Evolutionary conservation across 148 eudicot genomes (phyloP).

Genomic region (Mesembryanthemum crystallinum): DNA sequence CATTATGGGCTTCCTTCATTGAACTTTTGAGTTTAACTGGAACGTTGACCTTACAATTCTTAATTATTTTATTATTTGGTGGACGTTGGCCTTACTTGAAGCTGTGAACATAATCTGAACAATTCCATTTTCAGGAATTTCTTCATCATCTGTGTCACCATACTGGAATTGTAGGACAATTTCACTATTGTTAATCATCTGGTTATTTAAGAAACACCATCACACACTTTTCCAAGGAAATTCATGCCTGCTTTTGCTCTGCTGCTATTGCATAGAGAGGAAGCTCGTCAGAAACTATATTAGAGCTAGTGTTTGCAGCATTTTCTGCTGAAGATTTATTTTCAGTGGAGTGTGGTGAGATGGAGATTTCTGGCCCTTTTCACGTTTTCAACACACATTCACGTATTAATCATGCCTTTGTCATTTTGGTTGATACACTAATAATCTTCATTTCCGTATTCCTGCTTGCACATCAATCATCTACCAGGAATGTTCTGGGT

Average conservation of each 20-base stretch:
- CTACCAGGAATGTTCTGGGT: too few relatives aligned
- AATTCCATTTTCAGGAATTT: not conserved
- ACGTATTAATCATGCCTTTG: not conserved
- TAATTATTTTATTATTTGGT: not conserved
- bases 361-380: not conserved
- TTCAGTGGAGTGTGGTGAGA: not conserved
- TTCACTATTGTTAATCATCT: not conserved
- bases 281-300: too few relatives aligned
- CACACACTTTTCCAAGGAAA: too few relatives aligned
- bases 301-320: not conserved
- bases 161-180: too few relatives aligned
- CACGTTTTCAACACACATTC: not conserved
- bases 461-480: too few relatives aligned
- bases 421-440: not conserved
- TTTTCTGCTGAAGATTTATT: too few relatives aligned
- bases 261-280: too few relatives aligned
- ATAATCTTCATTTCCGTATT: too few relatives aligned
- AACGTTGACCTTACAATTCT: not conserved
- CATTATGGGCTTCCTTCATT: too few relatives aligned
- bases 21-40: too few relatives aligned
- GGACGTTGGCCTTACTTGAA: not conserved
- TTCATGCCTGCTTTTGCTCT: too few relatives aligned
- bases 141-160: not conserved
- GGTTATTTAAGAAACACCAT: not conserved
- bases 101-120: not conserved